Percentiles rank a stretch among this genome's conserved stretches.
phyloP scores from a whole-genome alignment of 495 filamentous ascomycete genomes.

The Annulohypoxylon stygium region DNA sequence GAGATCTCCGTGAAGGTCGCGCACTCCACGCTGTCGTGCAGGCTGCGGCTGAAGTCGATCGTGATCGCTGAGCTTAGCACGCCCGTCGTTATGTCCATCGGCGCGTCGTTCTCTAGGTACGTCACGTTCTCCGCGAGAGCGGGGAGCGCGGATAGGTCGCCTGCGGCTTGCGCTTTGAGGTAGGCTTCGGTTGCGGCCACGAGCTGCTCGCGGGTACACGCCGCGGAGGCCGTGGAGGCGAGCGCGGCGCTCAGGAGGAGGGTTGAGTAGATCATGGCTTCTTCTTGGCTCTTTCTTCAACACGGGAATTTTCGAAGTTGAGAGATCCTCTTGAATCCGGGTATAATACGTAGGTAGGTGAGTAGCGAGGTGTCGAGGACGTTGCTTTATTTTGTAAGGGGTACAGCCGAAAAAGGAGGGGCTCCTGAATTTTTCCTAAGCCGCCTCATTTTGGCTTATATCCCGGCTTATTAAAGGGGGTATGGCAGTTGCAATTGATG shows the following conservation, averaged over 20 bases:
- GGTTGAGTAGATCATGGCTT: conserved; percentile 33
- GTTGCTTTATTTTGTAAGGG: conserved; percentile 38
- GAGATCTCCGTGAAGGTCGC: conserved; percentile 59
- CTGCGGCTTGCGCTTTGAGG: conserved; percentile 44
- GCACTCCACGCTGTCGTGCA: conserved; percentile 57
- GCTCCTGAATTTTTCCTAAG: conserved; percentile 38
- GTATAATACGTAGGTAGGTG: background rate
- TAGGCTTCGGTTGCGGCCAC: conserved; percentile 45
- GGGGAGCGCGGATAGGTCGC: conserved; percentile 19
- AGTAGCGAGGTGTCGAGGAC: conserved; percentile 6
- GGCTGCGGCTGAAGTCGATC: conserved; percentile 56
- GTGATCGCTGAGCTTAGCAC: conserved; percentile 53
- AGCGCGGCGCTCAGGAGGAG: conserved; percentile 33
- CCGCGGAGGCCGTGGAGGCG: conserved; percentile 38
- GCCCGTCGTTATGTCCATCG: conserved; percentile 45
- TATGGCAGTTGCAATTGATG: conserved; percentile 34
- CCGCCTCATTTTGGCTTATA: conserved; percentile 46
- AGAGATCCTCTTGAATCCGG: background rate
- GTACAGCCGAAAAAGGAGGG: conserved; percentile 36
- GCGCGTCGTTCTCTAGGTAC: conserved; percentile 51
- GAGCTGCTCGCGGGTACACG: conserved; percentile 44
- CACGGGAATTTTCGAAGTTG: background rate
- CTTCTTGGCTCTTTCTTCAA: conserved; percentile 1
- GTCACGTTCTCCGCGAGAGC: conserved; percentile 38
- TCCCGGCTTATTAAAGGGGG: conserved; percentile 40